These are phyloP conservation scores for Coelastrella sp. DNA, from an alignment of 139 green algal species.

Conservation along the genomic window DNA sequence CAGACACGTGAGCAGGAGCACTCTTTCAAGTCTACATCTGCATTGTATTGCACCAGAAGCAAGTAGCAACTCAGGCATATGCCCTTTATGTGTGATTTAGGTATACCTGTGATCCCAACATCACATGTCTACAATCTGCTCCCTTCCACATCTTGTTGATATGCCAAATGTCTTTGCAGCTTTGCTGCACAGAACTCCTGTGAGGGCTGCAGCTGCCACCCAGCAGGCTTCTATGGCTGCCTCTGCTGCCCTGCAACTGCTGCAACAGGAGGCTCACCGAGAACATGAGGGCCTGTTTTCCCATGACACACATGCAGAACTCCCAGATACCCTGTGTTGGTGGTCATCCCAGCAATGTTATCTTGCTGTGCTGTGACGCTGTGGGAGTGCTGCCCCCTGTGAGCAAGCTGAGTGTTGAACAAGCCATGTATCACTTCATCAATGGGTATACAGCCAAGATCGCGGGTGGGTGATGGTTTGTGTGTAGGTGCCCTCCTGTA, in stretches of 20 bases:
- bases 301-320: conserved; percentile 95
- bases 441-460: conserved; percentile 97
- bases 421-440: conserved; percentile 99
- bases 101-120: too few species aligned
- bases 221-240: background rate
- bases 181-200: background rate
- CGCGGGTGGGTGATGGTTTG: background rate
- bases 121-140: too few species aligned
- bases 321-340: conserved; percentile 89
- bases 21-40: too few species aligned
- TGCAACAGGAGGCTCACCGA: conserved; percentile 77
- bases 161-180: conserved; percentile 8
- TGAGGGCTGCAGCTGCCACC: background rate
- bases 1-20: background rate
- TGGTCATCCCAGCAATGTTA: conserved; percentile 90
- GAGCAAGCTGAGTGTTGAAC: conserved; percentile 79
- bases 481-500: background rate
- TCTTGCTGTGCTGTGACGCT: conserved; percentile 64
- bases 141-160: background rate
- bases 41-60: too few species aligned
- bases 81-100: too few species aligned
- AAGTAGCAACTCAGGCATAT: too few species aligned
- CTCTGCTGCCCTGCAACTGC: background rate
- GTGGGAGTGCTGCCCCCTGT: conserved; percentile 89
- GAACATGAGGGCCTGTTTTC: conserved; percentile 95